Evolutionary conservation across 2,329 filamentous ascomycete species (phyloP).

Genomic region (Colletotrichum lupini): DNA sequence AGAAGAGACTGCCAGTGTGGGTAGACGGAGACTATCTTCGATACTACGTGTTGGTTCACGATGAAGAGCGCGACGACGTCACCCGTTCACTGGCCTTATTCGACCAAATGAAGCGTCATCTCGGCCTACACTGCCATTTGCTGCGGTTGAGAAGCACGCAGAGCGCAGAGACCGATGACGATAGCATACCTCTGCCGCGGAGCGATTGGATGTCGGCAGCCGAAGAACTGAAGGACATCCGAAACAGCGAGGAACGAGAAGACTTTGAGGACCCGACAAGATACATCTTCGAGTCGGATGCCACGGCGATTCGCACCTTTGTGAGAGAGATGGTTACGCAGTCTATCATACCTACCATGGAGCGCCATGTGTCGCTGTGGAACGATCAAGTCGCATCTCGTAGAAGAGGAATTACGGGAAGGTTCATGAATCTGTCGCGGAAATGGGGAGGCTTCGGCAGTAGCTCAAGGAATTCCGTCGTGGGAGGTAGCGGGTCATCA

Average conservation of each 20-base stretch:
- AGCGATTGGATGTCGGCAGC: constrained; percentile 90
- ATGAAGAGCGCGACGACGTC: constrained; percentile 96
- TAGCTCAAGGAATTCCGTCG: constrained; percentile 68
- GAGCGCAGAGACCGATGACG: constrained; percentile 90
- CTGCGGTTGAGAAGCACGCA: constrained; percentile 86
- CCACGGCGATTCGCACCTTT: constrained; percentile 87
- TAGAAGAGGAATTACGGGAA: constrained; percentile 86
- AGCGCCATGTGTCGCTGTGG: constrained; percentile 90
- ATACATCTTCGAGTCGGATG: constrained; percentile 93
- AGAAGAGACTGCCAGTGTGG: constrained; percentile 81
- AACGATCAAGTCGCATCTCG: constrained; percentile 97
- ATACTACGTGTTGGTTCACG: constrained; percentile 96
- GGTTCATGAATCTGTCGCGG: constrained; percentile 94
- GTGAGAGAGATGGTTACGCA: constrained; percentile 95
- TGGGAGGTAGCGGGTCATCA: constrained; percentile 58
- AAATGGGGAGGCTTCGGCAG: constrained; percentile 87
- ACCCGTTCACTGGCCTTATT: constrained; percentile 89
- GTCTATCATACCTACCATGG: constrained; percentile 96
- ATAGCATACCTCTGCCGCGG: constrained; percentile 82
- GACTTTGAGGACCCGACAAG: constrained; percentile 78
- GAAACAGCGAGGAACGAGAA: constrained; percentile 74
- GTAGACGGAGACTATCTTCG: constrained; percentile 91
- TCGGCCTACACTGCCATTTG: constrained; percentile 94
- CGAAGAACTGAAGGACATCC: constrained; percentile 84
- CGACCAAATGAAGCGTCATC: constrained; percentile 99